Percentiles rank a stretch among this genome's conserved stretches.
Conservation (phyloP, 495 filamentous ascomycete species). For the Penicillium chermesinum region DNA sequence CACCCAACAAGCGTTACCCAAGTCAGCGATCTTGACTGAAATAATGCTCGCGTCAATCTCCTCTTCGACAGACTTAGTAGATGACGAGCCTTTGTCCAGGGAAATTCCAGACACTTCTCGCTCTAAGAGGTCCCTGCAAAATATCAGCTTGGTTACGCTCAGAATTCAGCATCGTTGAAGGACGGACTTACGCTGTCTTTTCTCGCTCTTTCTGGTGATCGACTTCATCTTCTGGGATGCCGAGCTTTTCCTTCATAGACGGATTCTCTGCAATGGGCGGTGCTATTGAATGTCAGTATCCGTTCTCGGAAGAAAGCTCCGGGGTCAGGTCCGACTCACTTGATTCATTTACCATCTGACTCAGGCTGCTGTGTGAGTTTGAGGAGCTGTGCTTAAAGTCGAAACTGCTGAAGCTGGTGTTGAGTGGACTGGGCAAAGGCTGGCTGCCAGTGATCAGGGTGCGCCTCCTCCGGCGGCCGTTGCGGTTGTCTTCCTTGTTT, state of each 20-base stretch:
- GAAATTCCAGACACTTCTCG: slow-evolving; percentile 94
- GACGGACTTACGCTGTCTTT: slow-evolving; percentile 92
- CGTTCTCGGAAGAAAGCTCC: not conserved
- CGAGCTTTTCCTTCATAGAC: slow-evolving; percentile 57
- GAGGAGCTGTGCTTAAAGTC: slow-evolving; percentile 67
- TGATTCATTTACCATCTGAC: slow-evolving; percentile 72
- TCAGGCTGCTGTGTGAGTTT: slow-evolving; percentile 75
- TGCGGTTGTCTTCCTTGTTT: slow-evolving; percentile 85
- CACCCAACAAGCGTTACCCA: slow-evolving; percentile 98
- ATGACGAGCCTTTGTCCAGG: slow-evolving; percentile 61
- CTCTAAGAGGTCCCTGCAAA: slow-evolving; percentile 73
- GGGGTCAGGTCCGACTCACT: slow-evolving; percentile 48
- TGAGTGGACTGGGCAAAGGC: slow-evolving; percentile 90
- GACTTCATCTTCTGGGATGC: slow-evolving; percentile 58
- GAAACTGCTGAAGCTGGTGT: slow-evolving; percentile 76
- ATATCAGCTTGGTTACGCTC: slow-evolving; percentile 1
- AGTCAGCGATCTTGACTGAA: slow-evolving; percentile 97
- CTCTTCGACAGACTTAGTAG: slow-evolving; percentile 36
- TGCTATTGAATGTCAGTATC: slow-evolving; percentile 1
- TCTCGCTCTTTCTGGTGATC: slow-evolving; percentile 79
- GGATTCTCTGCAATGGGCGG: slow-evolving; percentile 19
- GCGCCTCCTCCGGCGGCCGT: slow-evolving; percentile 84
- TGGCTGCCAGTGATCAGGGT: slow-evolving; percentile 97
- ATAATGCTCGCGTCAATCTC: slow-evolving; percentile 67
- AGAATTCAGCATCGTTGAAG: not conserved